Percentiles rank a stretch among this genome's conserved stretches.
These are phyloP conservation scores for Hyaloscypha hepaticicola DNA, from an alignment of 495 filamentous ascomycete genomes.

Conservation along the genomic window DNA sequence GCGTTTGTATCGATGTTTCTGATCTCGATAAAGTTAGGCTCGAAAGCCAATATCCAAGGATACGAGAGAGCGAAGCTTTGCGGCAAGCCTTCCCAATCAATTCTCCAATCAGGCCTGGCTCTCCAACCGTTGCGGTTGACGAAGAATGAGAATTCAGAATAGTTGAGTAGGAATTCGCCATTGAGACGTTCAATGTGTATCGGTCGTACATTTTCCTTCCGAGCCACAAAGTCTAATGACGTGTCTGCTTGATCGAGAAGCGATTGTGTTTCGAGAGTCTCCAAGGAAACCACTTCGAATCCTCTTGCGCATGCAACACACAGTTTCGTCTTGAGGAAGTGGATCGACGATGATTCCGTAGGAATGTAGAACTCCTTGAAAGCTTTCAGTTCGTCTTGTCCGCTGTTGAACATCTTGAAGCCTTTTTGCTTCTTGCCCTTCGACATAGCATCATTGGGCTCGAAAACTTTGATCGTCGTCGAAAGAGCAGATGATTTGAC, in stretches of 20 bases:
- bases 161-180: constrained; percentile 96
- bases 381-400: constrained; percentile 89
- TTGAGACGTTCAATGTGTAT: constrained; percentile 97
- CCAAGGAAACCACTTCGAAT: constrained; percentile 95
- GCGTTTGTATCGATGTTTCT: constrained; percentile 89
- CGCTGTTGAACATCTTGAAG: constrained; percentile 91
- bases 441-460: constrained; percentile 88
- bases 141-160: constrained; percentile 98
- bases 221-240: constrained; percentile 91
- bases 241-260: constrained; percentile 98
- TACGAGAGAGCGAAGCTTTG: constrained; percentile 88
- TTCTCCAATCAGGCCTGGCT: constrained; percentile 91
- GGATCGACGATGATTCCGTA: constrained; percentile 91
- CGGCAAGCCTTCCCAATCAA: constrained; percentile 95
- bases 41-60: constrained; percentile 96
- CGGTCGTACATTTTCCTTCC: constrained; percentile 90
- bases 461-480: constrained; percentile 95
- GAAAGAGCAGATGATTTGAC: constrained; percentile 88
- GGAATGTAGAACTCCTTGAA: constrained; percentile 99
- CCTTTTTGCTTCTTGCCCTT: constrained; percentile 89
- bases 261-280: constrained; percentile 96
- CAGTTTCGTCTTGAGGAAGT: constrained; percentile 94
- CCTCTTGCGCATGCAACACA: constrained; percentile 94
- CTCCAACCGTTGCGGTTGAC: constrained; percentile 99
- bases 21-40: constrained; percentile 98